These are phyloP conservation scores for Phytophthora boehmeriae DNA, from an alignment of 352 stramenopile genomes.

Conservation along the genomic window DNA sequence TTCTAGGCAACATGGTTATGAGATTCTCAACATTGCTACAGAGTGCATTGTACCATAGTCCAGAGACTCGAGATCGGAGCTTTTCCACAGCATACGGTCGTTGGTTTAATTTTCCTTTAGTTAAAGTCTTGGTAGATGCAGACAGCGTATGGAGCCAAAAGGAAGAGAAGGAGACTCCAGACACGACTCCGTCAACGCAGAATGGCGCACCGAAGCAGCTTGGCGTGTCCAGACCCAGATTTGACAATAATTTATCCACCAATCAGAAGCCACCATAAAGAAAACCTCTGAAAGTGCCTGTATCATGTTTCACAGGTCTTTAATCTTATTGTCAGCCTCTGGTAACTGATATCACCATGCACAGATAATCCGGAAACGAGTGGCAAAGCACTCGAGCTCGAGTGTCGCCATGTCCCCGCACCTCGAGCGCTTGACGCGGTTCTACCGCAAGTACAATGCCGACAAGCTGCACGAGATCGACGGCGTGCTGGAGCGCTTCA, in stretches of 20 bases:
- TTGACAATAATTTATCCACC: too few relatives aligned
- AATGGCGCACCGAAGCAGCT: too few relatives aligned
- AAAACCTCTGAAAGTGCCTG: too few relatives aligned
- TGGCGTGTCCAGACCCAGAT: too few relatives aligned
- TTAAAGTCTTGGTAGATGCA: too few relatives aligned
- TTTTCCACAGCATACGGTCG: constrained; percentile 80
- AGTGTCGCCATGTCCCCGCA: constrained; percentile 51
- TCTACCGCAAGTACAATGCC: constrained; percentile 88
- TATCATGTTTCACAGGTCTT: too few relatives aligned
- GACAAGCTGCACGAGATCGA: constrained; percentile 87
- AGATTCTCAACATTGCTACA: neutral
- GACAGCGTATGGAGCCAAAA: neutral
- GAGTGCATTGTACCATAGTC: constrained; percentile 70
- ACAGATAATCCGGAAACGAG: constrained; percentile 16
- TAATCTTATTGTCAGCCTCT: too few relatives aligned
- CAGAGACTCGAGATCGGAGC: constrained; percentile 75
- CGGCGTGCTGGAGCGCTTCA: constrained; percentile 81
- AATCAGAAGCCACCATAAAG: constrained; percentile 6
- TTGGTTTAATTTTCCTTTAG: too few relatives aligned
- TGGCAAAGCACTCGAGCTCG: constrained; percentile 31
- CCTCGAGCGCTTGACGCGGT: constrained; percentile 73
- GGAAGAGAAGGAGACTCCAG: neutral
- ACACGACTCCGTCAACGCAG: too few relatives aligned
- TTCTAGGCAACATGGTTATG: neutral
- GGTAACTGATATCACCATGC: neutral